Percentiles rank a stretch among this genome's conserved stretches.
Evolutionary conservation across 78 protist genomes (phyloP).

Genomic region (Planoprotostelium fungivorum): DNA sequence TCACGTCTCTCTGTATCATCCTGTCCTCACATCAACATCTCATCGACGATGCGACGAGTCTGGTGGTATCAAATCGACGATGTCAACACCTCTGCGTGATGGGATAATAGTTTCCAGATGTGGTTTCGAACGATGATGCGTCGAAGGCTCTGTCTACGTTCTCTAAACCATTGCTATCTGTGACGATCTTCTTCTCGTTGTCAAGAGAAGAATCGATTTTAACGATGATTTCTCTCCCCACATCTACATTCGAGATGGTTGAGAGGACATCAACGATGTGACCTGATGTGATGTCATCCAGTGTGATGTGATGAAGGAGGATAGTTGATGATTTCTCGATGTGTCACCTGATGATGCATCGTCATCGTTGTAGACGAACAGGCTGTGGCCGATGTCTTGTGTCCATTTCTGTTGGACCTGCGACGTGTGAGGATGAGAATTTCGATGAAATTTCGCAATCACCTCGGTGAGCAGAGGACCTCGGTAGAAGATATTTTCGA

Average conservation of each 20-base stretch:
- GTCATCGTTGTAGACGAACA: not conserved
- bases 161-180: not conserved
- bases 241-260: too few species aligned
- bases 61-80: not conserved
- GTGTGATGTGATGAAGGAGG: too few species aligned
- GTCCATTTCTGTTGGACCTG: not conserved
- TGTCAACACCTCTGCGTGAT: not conserved
- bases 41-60: not conserved
- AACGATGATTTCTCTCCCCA: not conserved
- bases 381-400: not conserved
- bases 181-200: not conserved
- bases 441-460: too few species aligned
- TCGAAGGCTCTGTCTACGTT: not conserved
- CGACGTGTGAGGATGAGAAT: too few species aligned
- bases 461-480: not conserved
- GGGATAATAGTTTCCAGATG: not conserved
- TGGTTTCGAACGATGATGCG: not conserved
- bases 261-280: not conserved
- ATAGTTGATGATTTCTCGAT: not conserved
- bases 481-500: not conserved
- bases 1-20: not conserved
- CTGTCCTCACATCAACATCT: not conserved
- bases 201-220: not conserved
- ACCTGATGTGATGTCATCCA: not conserved
- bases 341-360: not conserved